Conservation (phyloP, 495 filamentous ascomycete genomes). For the Neurospora sp. region DNA sequence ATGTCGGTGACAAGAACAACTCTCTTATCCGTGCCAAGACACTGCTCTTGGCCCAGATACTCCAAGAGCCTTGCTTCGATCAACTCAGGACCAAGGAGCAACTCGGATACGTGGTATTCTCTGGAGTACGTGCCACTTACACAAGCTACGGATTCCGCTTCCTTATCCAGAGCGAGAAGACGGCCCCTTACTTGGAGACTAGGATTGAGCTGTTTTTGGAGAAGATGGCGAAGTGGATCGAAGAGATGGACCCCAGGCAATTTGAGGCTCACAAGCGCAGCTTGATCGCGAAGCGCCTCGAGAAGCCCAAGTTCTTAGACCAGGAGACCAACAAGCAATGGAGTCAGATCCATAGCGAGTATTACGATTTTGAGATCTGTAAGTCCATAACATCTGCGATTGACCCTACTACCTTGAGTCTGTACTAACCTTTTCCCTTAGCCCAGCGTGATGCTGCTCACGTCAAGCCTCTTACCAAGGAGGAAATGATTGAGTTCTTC, state of each 20-base stretch:
- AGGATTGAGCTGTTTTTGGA: constrained; percentile 78
- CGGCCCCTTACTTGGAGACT: constrained; percentile 69
- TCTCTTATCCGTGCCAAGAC: constrained; percentile 60
- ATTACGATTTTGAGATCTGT: constrained; percentile 81
- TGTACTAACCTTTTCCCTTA: constrained; percentile 15
- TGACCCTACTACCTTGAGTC: constrained; percentile 7
- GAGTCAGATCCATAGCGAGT: constrained; percentile 75
- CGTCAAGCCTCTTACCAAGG: constrained; percentile 64
- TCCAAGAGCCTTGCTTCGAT: constrained; percentile 88
- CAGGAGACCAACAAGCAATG: constrained; percentile 79
- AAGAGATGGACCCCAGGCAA: constrained; percentile 69
- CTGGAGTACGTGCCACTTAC: constrained; percentile 54
- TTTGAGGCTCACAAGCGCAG: constrained; percentile 89
- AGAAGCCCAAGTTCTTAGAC: constrained; percentile 85
- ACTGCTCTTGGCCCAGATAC: constrained; percentile 79
- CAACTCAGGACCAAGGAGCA: constrained; percentile 94
- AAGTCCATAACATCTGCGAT: constrained; percentile 20
- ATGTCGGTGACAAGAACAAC: constrained; percentile 64
- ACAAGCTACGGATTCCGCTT: constrained; percentile 79
- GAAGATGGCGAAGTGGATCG: constrained; percentile 50
- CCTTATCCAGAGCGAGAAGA: constrained; percentile 88
- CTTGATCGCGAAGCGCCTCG: constrained; percentile 75
- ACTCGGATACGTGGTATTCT: constrained; percentile 93
- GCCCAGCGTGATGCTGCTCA: constrained; percentile 67
- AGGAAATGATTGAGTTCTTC: constrained; percentile 73